Base-by-base conservation (phyloP, 192 early-diverging fungal genomes). In the Coemansia sp. region DNA sequence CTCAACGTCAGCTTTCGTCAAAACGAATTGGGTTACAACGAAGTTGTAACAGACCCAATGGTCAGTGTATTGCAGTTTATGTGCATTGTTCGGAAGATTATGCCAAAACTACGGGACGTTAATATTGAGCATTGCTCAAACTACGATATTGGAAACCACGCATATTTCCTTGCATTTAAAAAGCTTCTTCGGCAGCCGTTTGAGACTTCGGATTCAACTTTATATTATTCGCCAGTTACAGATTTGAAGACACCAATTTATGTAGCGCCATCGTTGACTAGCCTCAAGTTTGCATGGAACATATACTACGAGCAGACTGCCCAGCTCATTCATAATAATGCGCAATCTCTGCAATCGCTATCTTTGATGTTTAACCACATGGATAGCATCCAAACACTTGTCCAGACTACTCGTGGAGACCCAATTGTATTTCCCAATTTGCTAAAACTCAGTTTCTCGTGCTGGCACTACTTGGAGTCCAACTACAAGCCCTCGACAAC, bases 231-330 rank as follows among this genome's bases (percentile, higher is more conserved):
- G 1, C 31, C 31, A 7, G 6, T 31, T 7, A 31, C 31, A 31
- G 31, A 31, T 31, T 31, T 31, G 31, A 6, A 31, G 31, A 31
- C 9, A 4, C 17, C 4, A 1, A 8, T 21, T 3, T 1, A 57
- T 15, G 3, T 36, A 8, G n/a, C 55, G 20, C 31, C 31, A 11
- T 6, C 34, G 15, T 5, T 47, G 17, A 26, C 58, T 20, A 55
- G 54, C 28, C 38, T 64, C 9, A 23, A 17, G 19, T 56, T 64
- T 47, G 38, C 40, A 2, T 64, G 62, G 62, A 64, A 64, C 22
- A 64, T 64, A 2, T 64, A 57, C 12, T 25, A 57, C 28, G 37
- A 22, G 12, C n/a, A 56, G 4, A 57, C 54, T 2, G 38, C 21
- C 3, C 64, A 66, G 55, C 56, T 66, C 3, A n/a, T 66, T 4